Base-by-base conservation (phyloP, 2,329 filamentous ascomycete genomes). In the Graphilbum fragrans region DNA sequence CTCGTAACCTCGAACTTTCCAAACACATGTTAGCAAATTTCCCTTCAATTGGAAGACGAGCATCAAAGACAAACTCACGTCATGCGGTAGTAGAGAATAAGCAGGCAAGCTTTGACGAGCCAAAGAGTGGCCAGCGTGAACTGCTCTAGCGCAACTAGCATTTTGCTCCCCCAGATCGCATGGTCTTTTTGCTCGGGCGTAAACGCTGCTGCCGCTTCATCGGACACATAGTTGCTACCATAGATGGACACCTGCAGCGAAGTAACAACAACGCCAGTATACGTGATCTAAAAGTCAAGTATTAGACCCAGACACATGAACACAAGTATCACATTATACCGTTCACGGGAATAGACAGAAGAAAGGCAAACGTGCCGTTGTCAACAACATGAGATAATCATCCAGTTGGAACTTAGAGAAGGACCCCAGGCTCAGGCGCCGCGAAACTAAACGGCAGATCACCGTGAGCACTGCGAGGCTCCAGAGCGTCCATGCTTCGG, bases 341-440 rank as follows among this genome's bases (percentile, higher is more conserved):
- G 16, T 32, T 7, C 5, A 32, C 14, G 10, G 6, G 10, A 32
- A 32, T 16, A 14, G 14, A 16, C 29, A 7, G 29, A 12, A 9
- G n/a, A 16, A 17, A 3, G 22, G 16, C 20, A 14, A 23, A 58
- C 46, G 12, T 46, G 63, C 59, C 18, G 69, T 57, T 8, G 68
- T 64, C 41, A 74, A 58, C 9, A 69, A 34, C 71, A 77, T 77
- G 20, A 73, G 57, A 50, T 66, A 75, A 51, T 79, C 74, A 49
- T 78, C 74, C 21, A 66, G 50, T 49, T 72, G 67, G n/a, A 74
- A 63, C 7, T 59, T 59, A 34, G 56, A 60, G 49, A 65, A 56
- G 32, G 66, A 63, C 16, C 68, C 62, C 23, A 75, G 50, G 38
- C 56, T 57, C 17, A 62, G 50, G 2, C 57, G 54, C 14, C 59